These are phyloP conservation scores for Acacia crassicarpa DNA, from an alignment of 306 rosid species.

Conservation along the genomic window DNA sequence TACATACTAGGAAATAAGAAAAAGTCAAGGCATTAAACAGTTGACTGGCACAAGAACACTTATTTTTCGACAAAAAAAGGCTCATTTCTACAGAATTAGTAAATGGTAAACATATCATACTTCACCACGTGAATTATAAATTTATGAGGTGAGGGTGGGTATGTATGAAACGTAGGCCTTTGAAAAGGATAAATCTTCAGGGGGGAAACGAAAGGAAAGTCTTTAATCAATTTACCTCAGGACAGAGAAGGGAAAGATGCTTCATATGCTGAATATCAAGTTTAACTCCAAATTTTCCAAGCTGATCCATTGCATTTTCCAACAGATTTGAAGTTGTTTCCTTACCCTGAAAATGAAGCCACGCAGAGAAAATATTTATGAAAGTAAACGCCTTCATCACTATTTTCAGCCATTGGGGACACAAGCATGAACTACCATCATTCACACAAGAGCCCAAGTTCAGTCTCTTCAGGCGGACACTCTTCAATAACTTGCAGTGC, in stretches of 20 bases:
- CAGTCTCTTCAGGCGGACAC: conserved; percentile 36
- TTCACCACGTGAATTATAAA: conserved; percentile 15
- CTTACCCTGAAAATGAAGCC: conserved; percentile 55
- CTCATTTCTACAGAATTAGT: conserved; percentile 7
- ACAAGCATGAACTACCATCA: conserved; percentile 51
- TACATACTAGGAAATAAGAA: background rate
- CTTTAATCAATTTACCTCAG: conserved; percentile 56
- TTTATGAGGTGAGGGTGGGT: background rate
- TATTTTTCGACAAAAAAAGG: background rate
- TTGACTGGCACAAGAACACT: background rate
- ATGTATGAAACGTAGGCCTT: background rate
- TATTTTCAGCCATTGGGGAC: conserved; percentile 85
- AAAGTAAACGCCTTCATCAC: conserved; percentile 72
- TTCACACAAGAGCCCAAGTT: conserved; percentile 21
- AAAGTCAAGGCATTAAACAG: background rate
- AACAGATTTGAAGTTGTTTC: conserved; percentile 34
- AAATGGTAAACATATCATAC: background rate
- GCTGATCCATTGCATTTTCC: conserved; percentile 59
- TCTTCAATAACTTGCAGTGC: conserved; percentile 61
- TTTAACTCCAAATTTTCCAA: conserved; percentile 52
- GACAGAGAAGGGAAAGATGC: conserved; percentile 65
- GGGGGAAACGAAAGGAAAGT: background rate
- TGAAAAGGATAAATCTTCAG: conserved; percentile 2
- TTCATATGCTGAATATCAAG: conserved; percentile 58
- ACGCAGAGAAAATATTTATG: conserved; percentile 60